phyloP scores from a whole-genome alignment of 2,329 filamentous ascomycete genomes.

The Cryphonectria naterciae region DNA sequence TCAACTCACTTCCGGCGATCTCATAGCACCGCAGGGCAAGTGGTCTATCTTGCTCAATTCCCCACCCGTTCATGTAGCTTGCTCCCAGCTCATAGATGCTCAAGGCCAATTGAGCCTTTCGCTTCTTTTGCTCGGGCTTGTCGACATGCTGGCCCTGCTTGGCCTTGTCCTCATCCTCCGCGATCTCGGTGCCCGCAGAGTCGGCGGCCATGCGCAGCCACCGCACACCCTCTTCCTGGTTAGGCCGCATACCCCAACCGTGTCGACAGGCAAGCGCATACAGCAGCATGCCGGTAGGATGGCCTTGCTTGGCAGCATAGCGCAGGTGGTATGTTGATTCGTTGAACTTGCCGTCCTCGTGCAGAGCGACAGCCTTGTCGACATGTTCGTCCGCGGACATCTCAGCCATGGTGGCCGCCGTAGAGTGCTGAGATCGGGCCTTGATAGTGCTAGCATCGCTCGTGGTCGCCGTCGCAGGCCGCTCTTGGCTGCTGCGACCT shows the following conservation, averaged over 20 bases:
- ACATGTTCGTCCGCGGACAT: conserved; percentile 87
- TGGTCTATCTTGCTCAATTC: conserved; percentile 87
- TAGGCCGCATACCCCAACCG: conserved; percentile 96
- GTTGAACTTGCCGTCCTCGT: conserved; percentile 83
- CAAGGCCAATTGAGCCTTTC: conserved; percentile 90
- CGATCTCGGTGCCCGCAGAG: conserved; percentile 78
- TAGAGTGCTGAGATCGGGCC: conserved; percentile 47
- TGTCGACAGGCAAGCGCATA: conserved; percentile 95
- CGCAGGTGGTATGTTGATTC: conserved; percentile 97
- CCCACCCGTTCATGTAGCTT: conserved; percentile 98
- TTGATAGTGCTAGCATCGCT: conserved; percentile 61
- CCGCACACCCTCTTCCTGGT: conserved; percentile 84
- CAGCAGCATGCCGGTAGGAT: conserved; percentile 92
- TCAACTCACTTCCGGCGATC: conserved; percentile 77
- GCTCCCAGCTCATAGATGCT: conserved; percentile 96
- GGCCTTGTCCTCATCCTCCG: conserved; percentile 73
- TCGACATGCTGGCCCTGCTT: conserved; percentile 68
- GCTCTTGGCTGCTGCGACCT: conserved; percentile 37
- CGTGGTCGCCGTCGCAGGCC: conserved; percentile 49
- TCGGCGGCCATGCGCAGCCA: conserved; percentile 94
- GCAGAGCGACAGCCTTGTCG: conserved; percentile 84
- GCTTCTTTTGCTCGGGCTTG: conserved; percentile 73
- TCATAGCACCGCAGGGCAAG: conserved; percentile 93
- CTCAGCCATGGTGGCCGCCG: conserved; percentile 61
- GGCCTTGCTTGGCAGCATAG: conserved; percentile 80